Evolutionary conservation across 768 basidiomycete genomes (phyloP).

Genomic region (Artomyces pyxidatus): DNA sequence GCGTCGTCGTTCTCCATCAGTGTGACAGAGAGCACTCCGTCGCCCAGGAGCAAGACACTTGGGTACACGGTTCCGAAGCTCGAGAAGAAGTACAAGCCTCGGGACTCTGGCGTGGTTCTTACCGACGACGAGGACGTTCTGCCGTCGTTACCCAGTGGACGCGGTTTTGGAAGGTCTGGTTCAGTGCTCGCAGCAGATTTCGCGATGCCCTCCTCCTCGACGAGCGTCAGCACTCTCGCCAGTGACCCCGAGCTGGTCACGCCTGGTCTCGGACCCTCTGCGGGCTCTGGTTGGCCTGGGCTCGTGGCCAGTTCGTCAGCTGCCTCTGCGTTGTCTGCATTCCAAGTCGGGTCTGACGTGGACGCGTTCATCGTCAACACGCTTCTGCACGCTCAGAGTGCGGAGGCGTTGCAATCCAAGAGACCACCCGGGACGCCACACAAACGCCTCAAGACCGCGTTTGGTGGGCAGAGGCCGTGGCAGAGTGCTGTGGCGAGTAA

Average conservation of each 20-base stretch:
- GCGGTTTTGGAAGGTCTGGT: constrained; percentile 20
- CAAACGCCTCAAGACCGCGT: constrained; percentile 57
- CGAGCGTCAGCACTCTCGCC: constrained; percentile 54
- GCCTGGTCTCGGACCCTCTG: constrained; percentile 48
- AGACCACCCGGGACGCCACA: constrained; percentile 74
- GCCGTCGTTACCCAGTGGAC: constrained; percentile 12
- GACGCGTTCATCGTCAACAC: constrained; percentile 70
- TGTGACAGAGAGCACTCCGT: constrained; percentile 50
- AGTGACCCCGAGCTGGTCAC: constrained; percentile 69
- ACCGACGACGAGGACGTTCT: constrained; percentile 47
- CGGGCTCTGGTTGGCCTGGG: constrained; percentile 56
- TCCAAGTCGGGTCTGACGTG: constrained; percentile 25
- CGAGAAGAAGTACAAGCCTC: constrained; percentile 58
- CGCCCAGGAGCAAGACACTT: constrained; percentile 36
- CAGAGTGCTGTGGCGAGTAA: constrained; percentile 72
- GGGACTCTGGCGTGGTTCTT: constrained; percentile 57
- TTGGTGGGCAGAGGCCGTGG: constrained; percentile 51
- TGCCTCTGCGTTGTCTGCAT: constrained; percentile 34
- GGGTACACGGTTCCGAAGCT: constrained; percentile 20
- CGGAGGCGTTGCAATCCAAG: constrained; percentile 49
- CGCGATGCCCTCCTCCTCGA: constrained; percentile 55
- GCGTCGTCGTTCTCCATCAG: constrained; percentile 26
- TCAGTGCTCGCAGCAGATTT: constrained; percentile 24
- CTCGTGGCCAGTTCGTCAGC: constrained; percentile 31
- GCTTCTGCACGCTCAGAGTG: constrained; percentile 40